A percentile compares a stretch with the other conserved stretches of the same genome.
These are phyloP conservation scores for Phalaenopsis aphrodite DNA, from an alignment of 106 monocot species.

Conservation along the genomic window DNA sequence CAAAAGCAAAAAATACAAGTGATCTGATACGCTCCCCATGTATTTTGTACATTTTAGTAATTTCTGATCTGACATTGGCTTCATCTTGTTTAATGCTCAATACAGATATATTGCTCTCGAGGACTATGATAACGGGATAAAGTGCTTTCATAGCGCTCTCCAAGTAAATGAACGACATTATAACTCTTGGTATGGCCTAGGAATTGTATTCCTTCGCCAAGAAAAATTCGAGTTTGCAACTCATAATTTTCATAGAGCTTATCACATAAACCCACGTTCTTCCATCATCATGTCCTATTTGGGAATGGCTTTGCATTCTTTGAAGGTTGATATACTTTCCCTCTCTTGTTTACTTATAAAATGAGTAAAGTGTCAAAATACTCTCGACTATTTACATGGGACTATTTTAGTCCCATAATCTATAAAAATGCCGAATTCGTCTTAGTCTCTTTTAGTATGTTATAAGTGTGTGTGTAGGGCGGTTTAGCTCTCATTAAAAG, in stretches of 20 bases:
- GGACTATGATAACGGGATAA: slow-evolving; percentile 93
- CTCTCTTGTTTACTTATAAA: not conserved
- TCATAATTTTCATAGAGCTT: slow-evolving; percentile 81
- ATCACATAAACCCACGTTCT: slow-evolving; percentile 66
- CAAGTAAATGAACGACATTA: slow-evolving; percentile 95
- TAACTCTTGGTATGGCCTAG: slow-evolving; percentile 98
- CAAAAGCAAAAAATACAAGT: too few relatives aligned
- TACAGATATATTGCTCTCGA: slow-evolving; percentile 75
- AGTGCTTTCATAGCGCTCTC: slow-evolving; percentile 80
- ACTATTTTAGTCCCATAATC: too few relatives aligned
- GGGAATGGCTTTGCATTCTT: slow-evolving; percentile 78
- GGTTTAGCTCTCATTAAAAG: too few relatives aligned
- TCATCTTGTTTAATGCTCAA: slow-evolving; percentile 7
- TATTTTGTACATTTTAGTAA: too few relatives aligned
- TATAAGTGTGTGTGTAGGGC: too few relatives aligned
- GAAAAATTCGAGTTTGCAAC: slow-evolving; percentile 97
- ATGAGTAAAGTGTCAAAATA: too few relatives aligned
- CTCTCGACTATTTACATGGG: too few relatives aligned
- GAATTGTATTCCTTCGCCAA: slow-evolving; percentile 81
- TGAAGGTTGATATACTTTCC: slow-evolving; percentile 38
- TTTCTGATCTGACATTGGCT: not conserved
- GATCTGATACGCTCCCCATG: too few relatives aligned
- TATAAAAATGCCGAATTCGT: too few relatives aligned
- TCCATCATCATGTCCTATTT: slow-evolving; percentile 96
- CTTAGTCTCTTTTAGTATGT: too few relatives aligned